Base-by-base conservation (phyloP, 306 rosid genomes). In the Lagenaria siceraria region DNA sequence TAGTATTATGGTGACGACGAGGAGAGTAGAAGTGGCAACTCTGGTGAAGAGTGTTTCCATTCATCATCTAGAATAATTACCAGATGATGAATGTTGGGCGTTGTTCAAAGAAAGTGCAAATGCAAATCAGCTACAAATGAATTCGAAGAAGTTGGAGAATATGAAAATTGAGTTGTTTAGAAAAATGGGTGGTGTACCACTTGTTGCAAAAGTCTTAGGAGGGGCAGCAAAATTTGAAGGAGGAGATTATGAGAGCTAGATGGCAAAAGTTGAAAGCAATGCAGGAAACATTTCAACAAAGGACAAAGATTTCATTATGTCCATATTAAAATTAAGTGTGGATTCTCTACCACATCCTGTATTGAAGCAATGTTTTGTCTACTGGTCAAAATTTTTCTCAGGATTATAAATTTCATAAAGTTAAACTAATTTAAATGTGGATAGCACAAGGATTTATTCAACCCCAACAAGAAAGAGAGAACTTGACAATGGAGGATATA, bases 381-480 rank as follows among this genome's bases (percentile, higher is more conserved):
- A 74, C 15, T 74, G 82, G n/a, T 74, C 83, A 63, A 25, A n/a
- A 36, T 29, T 77, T 77, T 60, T n/a, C 66, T 5, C 42, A 36
- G 4, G 42, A 36, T 36, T 36, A 36, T 46, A 4, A 46, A 14
- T 46, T 46, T 12, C 1, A 13, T 2, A 46, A 2, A 46, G 52
- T 12, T 0, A 1, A 12, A 3, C 17, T 46, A 12, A 46, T 46
- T 46, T 69, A 52, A 38, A 35, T 74, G 6, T 63, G 84, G 74
- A 81, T 76, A 54, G 83, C 80, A 15, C 54, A 76, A 19, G 83
- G 80, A 12, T 75, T 55, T 27, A 78, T 76, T 11, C 62, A 58
- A 7, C 21, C 48, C 8, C 18, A 31, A 10, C 13, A 74, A 8
- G 75, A 15, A 48, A 38, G 31, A 52, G 58, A 43, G 17, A 46